These are phyloP conservation scores for Aegilops umbellulata DNA, from an alignment of 176 grass and related monocot genomes.

Conservation along the genomic window DNA sequence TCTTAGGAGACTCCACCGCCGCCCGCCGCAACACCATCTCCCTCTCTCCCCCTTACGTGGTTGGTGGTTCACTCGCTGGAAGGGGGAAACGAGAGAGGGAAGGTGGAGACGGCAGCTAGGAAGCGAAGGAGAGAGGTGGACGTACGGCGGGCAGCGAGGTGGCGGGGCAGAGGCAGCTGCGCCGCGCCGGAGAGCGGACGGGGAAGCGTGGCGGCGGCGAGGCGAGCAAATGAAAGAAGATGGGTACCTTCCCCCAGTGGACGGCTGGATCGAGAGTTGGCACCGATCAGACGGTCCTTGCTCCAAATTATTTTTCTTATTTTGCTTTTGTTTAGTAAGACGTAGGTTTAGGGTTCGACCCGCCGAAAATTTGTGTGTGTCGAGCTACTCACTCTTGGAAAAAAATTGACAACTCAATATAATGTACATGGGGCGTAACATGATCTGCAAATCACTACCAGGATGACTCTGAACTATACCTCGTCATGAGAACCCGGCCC, in stretches of 20 bases:
- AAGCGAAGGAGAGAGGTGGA: neutral
- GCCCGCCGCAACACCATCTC: slow-evolving; percentile 52
- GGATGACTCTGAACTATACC: too few relatives aligned
- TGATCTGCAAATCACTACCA: too few relatives aligned
- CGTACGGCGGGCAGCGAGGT: neutral
- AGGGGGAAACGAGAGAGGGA: neutral
- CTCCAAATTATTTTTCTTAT: too few relatives aligned
- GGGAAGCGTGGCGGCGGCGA: neutral
- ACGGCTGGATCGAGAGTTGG: neutral
- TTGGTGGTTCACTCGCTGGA: neutral
- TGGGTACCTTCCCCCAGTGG: neutral
- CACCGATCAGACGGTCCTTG: neutral
- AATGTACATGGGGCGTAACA: too few relatives aligned
- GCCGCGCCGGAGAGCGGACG: neutral
- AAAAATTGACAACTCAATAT: too few relatives aligned
- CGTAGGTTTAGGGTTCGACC: too few relatives aligned
- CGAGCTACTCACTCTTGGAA: too few relatives aligned
- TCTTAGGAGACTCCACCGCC: slow-evolving; percentile 64
- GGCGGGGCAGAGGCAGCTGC: neutral
- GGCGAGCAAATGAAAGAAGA: neutral
- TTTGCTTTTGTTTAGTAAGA: too few relatives aligned
- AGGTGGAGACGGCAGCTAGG: neutral
- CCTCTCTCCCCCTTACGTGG: neutral
- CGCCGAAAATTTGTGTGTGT: too few relatives aligned
- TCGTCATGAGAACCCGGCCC: too few relatives aligned